Base-by-base conservation (phyloP, 176 grass and related monocot genomes). In the Oryza meyeriana region DNA sequence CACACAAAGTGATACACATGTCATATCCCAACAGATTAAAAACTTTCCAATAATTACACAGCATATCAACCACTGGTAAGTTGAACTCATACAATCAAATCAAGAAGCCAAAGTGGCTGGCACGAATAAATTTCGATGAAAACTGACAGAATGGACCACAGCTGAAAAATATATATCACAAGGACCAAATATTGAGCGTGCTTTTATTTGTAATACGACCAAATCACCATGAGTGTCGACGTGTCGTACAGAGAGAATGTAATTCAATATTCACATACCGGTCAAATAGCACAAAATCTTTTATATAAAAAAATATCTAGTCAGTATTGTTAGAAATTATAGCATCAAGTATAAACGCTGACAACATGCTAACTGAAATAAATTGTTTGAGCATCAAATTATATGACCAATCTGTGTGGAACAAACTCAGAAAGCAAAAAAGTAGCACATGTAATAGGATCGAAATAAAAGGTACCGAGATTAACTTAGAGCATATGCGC, bases 1-100 rank as follows among this genome's bases (percentile, higher is more conserved):
- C 25, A 42, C 26, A 38, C 14, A 64, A 47, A 47, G 32, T 52
- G 77, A 26, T 66, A 69, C 41, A 66, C 12, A 81, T 74, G 65
- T 82, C 65, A 93, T 3, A 14, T 39, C 45, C 22, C 72, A 76
- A 28, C 41, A 75, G 59, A 26, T 39, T 55, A 63, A 83, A 22
- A 62, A 35, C 8, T 18, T 76, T 80, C 58, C 48, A 77, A 31
- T 22, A 75, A 42, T 28, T 66, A 57, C 57, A 40, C 2, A 35
- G 48, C 22, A 28, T 6, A 83, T 33, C 8, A 88, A 50, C 34
- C 64, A 65, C 74, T 72, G 57, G 4, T 24, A 66, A 58, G 35
- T 57, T 72, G 6, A 74, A 36, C 12, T 26, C 35, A 18, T 57
- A 13, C 9, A 28, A 24, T 45, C 38, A 82, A 78, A 78, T 38